These are phyloP conservation scores for Fusarium liriodendri DNA, from an alignment of 2,329 filamentous ascomycete species.

Conservation along the genomic window DNA sequence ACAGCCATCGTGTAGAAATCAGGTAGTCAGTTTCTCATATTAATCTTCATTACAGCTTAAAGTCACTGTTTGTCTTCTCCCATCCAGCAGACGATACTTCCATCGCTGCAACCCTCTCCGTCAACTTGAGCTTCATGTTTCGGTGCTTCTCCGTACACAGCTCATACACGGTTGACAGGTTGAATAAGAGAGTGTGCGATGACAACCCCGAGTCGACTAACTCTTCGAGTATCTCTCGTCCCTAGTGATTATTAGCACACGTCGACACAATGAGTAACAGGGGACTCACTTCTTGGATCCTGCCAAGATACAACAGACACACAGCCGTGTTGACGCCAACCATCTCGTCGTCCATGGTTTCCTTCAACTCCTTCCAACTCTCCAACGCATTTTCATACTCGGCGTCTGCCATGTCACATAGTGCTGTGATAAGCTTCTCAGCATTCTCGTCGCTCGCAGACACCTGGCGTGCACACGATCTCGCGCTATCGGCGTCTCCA, in stretches of 20 bases:
- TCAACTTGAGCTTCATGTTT: slow-evolving; percentile 76
- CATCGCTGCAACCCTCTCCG: slow-evolving; percentile 74
- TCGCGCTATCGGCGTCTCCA: slow-evolving; percentile 79
- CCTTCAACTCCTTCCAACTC: slow-evolving; percentile 67
- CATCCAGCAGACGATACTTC: slow-evolving; percentile 69
- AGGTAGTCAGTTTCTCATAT: not conserved
- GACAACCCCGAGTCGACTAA: slow-evolving; percentile 71
- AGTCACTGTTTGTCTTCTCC: slow-evolving; percentile 79
- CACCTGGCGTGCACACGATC: slow-evolving; percentile 58
- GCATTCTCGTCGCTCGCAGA: slow-evolving; percentile 47
- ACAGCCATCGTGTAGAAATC: not conserved
- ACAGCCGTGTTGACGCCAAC: slow-evolving; percentile 86
- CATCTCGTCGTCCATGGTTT: slow-evolving; percentile 70
- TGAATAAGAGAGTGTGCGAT: slow-evolving; percentile 88
- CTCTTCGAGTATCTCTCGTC: slow-evolving; percentile 73
- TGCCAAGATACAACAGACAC: slow-evolving; percentile 83
- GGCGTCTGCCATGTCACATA: slow-evolving; percentile 83
- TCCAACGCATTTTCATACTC: slow-evolving; percentile 73
- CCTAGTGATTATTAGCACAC: slow-evolving; percentile 55
- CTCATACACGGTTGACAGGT: slow-evolving; percentile 91
- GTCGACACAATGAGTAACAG: not conserved
- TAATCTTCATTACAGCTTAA: slow-evolving; percentile 70
- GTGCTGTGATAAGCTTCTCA: slow-evolving; percentile 68
- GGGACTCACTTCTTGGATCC: slow-evolving; percentile 73
- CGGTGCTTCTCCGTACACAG: slow-evolving; percentile 83